Base-by-base conservation (phyloP, 2,329 filamentous ascomycete genomes). In the Nemania abortiva region DNA sequence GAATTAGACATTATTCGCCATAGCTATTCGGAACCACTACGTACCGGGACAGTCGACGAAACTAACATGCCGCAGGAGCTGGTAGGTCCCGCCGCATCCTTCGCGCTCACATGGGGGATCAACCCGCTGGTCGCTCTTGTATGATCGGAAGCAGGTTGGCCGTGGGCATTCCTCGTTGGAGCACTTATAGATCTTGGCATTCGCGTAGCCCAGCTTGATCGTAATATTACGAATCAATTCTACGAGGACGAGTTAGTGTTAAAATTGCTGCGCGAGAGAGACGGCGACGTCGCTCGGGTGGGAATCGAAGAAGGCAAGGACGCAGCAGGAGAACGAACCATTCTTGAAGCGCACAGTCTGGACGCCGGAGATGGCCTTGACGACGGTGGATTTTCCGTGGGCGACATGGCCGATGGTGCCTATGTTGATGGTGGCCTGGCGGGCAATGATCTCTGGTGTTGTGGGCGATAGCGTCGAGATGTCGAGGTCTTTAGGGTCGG, bases 341-440 rank as follows among this genome's bases (percentile, higher is more conserved):
- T 98, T 99, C 92, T 99, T 99, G 88, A 99, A 99, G 76, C 96
- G 90, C 79, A 99, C 96, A 20, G 96, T 99, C 88, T 99, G 96
- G 73, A 99, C 96, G 72, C 96, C 96, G 1, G 96, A 98, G 78
- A 99, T 98, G 77, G 96, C 96, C 88, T 99, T 99, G 77, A 99
- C 96, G 59, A 99, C 96, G 24, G 96, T 99, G 70, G 94, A 97
- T 83, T 98, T 98, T 81, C 95, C 95, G 92, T 98, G 95, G 79
- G 96, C 96, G 87, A 98, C 95, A 82, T 98, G 96, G 65, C 95
- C 95, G 82, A 99, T 98, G 70, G 96, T 98, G 74, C 95, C 96
- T 77, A 98, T 98, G 84, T 98, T 98, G 87, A 98, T 98, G 65
- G 96, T 99, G 65, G 96, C 96, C 88, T 99, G 96, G 78, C 96